Conservation (phyloP, 352 stramenopile species). For the Globisporangium alternatum region DNA sequence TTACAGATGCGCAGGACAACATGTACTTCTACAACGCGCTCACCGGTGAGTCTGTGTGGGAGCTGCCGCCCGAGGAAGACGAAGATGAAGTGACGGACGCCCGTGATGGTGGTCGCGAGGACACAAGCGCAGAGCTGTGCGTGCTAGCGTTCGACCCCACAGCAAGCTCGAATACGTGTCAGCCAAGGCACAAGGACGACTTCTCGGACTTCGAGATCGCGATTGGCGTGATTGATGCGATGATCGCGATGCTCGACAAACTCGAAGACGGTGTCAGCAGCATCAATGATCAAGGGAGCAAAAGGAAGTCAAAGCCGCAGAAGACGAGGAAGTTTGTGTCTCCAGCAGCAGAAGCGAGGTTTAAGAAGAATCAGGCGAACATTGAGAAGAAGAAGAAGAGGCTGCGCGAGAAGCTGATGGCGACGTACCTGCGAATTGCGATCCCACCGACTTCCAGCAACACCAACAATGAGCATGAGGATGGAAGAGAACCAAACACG, state of each 20-base stretch:
- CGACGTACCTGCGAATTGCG: conserved; percentile 42
- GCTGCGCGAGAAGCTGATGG: conserved; percentile 25
- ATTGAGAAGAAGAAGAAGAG: conserved; percentile 40
- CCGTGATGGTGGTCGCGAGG: neutral
- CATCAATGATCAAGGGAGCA: conserved; percentile 21
- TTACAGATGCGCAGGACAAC: conserved; percentile 60
- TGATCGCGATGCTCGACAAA: conserved; percentile 35
- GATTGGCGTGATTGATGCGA: conserved; percentile 41
- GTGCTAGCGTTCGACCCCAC: neutral
- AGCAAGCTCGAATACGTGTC: neutral
- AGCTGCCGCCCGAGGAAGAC: conserved; percentile 42
- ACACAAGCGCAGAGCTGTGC: neutral
- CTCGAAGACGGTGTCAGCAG: conserved; percentile 21
- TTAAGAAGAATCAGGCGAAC: conserved; percentile 43
- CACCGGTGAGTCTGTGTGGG: conserved; percentile 69
- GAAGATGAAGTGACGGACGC: conserved; percentile 4
- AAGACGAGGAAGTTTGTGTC: conserved; percentile 50
- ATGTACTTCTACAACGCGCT: conserved; percentile 75
- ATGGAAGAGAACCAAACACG: neutral
- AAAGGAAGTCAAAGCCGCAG: conserved; percentile 4
- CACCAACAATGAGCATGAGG: neutral
- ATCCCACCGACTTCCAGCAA: conserved; percentile 13
- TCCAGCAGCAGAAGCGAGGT: conserved; percentile 41
- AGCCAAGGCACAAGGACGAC: conserved; percentile 11
- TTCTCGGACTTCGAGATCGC: conserved; percentile 40